A percentile compares a stretch with the other conserved stretches of the same genome.
Conservation (phyloP, 2,329 filamentous ascomycete genomes). For the Fonsecaea monophora region DNA sequence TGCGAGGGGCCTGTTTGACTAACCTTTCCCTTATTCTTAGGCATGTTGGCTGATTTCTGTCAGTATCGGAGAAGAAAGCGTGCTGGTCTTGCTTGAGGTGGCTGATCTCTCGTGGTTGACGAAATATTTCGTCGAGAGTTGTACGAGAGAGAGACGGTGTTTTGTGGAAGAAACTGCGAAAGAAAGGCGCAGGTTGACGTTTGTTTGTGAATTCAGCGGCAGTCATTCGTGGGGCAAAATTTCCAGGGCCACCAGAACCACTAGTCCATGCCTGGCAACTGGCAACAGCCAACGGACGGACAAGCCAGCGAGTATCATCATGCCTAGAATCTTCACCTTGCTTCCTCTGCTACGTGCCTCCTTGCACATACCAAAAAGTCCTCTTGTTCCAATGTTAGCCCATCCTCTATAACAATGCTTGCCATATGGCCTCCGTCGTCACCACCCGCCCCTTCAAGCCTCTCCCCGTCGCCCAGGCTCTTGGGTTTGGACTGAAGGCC, state of each 20-base stretch:
- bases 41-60: conserved; percentile 68
- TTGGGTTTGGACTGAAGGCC: conserved; percentile 21
- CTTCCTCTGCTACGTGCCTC: not conserved
- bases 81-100: not conserved
- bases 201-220: conserved; percentile 11
- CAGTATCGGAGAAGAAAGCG: not conserved
- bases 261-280: not conserved
- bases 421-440: conserved; percentile 2
- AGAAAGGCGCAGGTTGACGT: conserved; percentile 27
- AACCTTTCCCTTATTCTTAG: conserved; percentile 99
- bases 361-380: not conserved
- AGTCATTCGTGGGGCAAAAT: conserved; percentile 22
- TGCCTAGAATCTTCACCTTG: conserved; percentile 4
- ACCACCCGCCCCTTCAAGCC: conserved; percentile 16
- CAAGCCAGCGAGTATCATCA: too few relatives aligned
- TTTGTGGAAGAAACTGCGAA: conserved; percentile 12
- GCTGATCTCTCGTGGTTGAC: not conserved
- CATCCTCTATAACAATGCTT: not conserved
- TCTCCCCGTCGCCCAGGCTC: conserved; percentile 16
- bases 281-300: not conserved
- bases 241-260: not conserved
- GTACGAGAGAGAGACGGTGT: conserved; percentile 1
- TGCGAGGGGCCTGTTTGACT: conserved; percentile 44
- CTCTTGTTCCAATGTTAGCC: not conserved
- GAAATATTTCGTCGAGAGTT: conserved; percentile 13